These are phyloP conservation scores for Moesziomyces globuligerus DNA, from an alignment of 1,284 basidiomycete species.

Conservation along the genomic window DNA sequence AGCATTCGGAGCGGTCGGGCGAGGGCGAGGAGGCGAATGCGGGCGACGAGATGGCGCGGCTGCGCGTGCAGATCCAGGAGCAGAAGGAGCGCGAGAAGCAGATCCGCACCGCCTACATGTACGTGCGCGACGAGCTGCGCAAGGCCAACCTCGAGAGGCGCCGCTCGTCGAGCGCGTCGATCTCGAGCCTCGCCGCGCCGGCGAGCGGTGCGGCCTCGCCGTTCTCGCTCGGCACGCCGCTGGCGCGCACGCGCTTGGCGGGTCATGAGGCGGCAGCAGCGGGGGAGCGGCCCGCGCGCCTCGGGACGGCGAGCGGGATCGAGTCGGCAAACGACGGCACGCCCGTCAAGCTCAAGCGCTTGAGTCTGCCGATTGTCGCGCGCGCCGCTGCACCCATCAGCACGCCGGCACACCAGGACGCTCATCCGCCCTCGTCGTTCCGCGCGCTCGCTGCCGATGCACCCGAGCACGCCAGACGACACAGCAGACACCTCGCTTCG, in stretches of 20 bases:
- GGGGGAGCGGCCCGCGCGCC: no score
- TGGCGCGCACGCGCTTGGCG: no score
- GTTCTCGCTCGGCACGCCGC: no score
- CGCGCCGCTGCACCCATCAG: background rate
- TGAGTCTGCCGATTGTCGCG: constrained; percentile 33
- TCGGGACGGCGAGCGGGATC: no score
- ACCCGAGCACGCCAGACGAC: no score
- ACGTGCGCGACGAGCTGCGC: constrained; percentile 56
- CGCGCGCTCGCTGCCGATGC: no score
- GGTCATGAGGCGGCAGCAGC: no score
- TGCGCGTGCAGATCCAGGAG: constrained; percentile 37
- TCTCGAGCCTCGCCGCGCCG: background rate
- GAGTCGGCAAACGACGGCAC: constrained; percentile 2
- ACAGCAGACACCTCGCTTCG: no score
- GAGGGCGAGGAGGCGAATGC: background rate
- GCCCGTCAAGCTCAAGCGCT: constrained; percentile 40
- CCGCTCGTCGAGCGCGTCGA: constrained; percentile 12
- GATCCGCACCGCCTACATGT: constrained; percentile 56
- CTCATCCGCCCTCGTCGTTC: no score
- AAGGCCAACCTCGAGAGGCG: constrained; percentile 44
- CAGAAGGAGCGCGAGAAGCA: constrained; percentile 51
- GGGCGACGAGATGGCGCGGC: constrained; percentile 15
- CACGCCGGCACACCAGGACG: no score
- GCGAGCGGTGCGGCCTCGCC: background rate
- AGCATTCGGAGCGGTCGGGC: background rate